Evolutionary conservation across 352 stramenopile species (phyloP).

Genomic region (Phytophthora pseudosyringae): DNA sequence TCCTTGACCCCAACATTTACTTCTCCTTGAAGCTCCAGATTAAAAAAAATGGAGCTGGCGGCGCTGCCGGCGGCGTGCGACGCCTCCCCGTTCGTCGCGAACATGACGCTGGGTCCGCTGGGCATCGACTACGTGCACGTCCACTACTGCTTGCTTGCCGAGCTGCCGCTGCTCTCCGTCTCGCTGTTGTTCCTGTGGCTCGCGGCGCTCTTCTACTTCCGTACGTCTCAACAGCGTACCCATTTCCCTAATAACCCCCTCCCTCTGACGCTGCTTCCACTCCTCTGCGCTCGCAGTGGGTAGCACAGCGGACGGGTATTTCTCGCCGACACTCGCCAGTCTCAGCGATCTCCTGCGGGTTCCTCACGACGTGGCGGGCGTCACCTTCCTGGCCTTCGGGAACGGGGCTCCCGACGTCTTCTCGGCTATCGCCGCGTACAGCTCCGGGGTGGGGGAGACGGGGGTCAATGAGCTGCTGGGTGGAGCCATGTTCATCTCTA

Average conservation of each 20-base stretch:
- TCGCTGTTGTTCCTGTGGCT: slow-evolving; percentile 71
- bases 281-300: slow-evolving; percentile 73
- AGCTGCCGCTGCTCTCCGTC: slow-evolving; percentile 56
- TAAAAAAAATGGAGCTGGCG: neutral
- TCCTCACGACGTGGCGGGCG: slow-evolving; percentile 94
- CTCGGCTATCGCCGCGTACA: slow-evolving; percentile 89
- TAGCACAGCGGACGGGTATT: slow-evolving; percentile 98
- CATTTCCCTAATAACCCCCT: neutral
- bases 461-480: slow-evolving; percentile 93
- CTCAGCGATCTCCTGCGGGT: slow-evolving; percentile 91
- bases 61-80: slow-evolving; percentile 30
- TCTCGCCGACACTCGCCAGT: slow-evolving; percentile 96
- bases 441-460: slow-evolving; percentile 66
- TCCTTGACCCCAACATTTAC: neutral
- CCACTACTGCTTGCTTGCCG: slow-evolving; percentile 73
- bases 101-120: slow-evolving; percentile 75
- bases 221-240: slow-evolving; percentile 36
- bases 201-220: slow-evolving; percentile 80
- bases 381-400: slow-evolving; percentile 97
- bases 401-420: slow-evolving; percentile 98
- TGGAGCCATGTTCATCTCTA: slow-evolving; percentile 95
- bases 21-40: slow-evolving; percentile 12
- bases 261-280: slow-evolving; percentile 13
- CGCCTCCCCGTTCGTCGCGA: slow-evolving; percentile 48
- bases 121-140: slow-evolving; percentile 83